Evolutionary conservation across 225 moss, liverwort and hornwort genomes (phyloP).

Genomic region (Ulota crispa): DNA sequence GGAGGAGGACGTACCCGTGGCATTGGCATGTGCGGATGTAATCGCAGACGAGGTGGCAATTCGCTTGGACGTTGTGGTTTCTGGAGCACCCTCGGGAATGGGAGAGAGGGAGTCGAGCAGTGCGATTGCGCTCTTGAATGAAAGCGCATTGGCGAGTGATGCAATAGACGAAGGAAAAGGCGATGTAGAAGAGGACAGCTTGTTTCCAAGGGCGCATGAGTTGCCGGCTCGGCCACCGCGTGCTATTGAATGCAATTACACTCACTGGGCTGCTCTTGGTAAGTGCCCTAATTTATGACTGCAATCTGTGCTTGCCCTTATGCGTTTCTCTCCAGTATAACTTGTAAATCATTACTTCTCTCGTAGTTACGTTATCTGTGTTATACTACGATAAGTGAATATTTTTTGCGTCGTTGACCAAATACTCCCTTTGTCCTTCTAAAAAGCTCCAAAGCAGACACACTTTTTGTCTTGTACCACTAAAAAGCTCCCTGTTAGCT

Average conservation of each 20-base stretch:
- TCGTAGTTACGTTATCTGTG: neutral
- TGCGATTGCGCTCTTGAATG: conserved; percentile 2
- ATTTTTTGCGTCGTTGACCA: neutral
- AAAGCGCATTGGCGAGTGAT: neutral
- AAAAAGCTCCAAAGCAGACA: too few species aligned
- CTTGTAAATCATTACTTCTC: neutral
- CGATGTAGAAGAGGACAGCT: conserved; percentile 28
- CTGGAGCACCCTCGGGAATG: neutral
- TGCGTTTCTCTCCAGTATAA: neutral
- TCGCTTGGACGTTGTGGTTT: neutral
- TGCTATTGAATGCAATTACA: conserved; percentile 89
- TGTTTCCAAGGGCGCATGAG: conserved; percentile 76
- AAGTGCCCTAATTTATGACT: conserved; percentile 12
- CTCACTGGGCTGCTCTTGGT: conserved; percentile 87
- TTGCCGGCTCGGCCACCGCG: conserved; percentile 81
- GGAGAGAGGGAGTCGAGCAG: neutral
- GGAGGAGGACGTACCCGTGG: conserved; percentile 15
- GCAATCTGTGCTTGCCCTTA: neutral
- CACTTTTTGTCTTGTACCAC: too few species aligned
- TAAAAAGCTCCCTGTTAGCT: too few species aligned
- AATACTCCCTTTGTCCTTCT: too few species aligned
- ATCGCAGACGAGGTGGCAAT: neutral
- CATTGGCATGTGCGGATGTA: neutral
- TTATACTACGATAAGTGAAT: neutral
- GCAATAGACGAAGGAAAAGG: neutral